Percentiles rank a stretch among this genome's conserved stretches.
These are phyloP conservation scores for Suillus occidentalis DNA, from an alignment of 768 basidiomycete genomes.

Conservation along the genomic window DNA sequence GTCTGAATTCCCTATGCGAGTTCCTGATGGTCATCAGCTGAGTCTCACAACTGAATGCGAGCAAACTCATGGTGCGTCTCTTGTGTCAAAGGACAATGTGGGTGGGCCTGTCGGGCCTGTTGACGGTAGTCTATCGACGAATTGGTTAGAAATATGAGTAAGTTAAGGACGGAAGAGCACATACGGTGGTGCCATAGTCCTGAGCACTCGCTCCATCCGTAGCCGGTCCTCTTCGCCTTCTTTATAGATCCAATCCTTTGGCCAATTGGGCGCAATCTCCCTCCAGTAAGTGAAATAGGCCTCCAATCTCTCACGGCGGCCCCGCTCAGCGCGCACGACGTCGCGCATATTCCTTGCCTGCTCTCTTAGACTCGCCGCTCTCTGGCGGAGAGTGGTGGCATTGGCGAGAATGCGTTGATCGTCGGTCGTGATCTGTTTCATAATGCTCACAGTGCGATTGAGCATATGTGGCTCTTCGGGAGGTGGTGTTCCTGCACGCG, in stretches of 20 bases:
- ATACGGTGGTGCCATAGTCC: neutral
- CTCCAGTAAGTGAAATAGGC: constrained; percentile 30
- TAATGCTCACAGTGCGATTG: constrained; percentile 24
- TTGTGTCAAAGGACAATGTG: neutral
- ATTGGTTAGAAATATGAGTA: no score
- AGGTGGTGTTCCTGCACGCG: constrained; percentile 23
- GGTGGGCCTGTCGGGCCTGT: neutral
- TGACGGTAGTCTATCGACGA: neutral
- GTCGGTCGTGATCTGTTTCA: constrained; percentile 22
- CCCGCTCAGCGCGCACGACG: constrained; percentile 22
- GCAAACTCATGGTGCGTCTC: neutral
- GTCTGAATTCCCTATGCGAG: neutral
- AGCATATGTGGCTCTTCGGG: constrained; percentile 18
- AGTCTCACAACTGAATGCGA: neutral
- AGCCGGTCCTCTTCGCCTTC: neutral
- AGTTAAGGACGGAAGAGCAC: neutral
- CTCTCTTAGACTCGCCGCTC: constrained; percentile 20
- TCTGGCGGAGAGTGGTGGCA: constrained; percentile 12
- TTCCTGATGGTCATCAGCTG: neutral
- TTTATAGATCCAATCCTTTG: constrained; percentile 24
- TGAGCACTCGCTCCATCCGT: neutral
- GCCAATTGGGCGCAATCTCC: constrained; percentile 23
- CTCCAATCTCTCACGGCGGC: constrained; percentile 27
- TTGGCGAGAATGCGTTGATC: constrained; percentile 20
- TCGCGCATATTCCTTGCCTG: constrained; percentile 24